Evolutionary conservation across 768 basidiomycete species (phyloP).

Genomic region (Russula foetens): DNA sequence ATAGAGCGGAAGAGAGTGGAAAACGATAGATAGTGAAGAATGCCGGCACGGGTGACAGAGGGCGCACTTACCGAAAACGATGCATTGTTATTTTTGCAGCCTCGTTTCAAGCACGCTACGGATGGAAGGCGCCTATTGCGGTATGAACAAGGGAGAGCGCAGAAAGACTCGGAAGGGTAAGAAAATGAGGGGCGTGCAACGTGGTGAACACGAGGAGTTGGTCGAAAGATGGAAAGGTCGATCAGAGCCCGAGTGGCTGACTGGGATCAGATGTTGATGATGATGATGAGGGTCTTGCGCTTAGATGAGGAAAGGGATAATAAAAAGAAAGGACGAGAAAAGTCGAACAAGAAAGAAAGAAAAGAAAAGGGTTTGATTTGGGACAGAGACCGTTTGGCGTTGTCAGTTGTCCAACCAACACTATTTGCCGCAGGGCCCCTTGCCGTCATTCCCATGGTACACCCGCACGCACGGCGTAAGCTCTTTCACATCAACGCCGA

Average conservation of each 20-base stretch:
- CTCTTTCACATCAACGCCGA: too few relatives aligned
- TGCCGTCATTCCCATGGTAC: too few relatives aligned
- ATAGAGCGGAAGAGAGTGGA: constrained; percentile 16
- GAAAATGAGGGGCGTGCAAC: constrained; percentile 44
- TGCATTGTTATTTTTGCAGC: constrained; percentile 42
- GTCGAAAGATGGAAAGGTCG: constrained; percentile 14
- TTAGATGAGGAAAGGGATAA: not conserved
- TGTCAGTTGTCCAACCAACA: too few relatives aligned
- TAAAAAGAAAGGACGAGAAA: not conserved
- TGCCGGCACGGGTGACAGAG: constrained; percentile 9
- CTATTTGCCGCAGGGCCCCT: too few relatives aligned
- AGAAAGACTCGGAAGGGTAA: constrained; percentile 24
- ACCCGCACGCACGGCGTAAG: too few relatives aligned
- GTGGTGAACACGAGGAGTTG: constrained; percentile 67
- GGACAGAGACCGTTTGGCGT: too few relatives aligned
- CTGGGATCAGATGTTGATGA: not conserved
- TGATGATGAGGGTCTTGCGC: too few relatives aligned
- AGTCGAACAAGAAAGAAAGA: too few relatives aligned
- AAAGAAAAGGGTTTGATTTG: too few relatives aligned
- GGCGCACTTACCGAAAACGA: constrained; percentile 67
- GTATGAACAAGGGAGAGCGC: constrained; percentile 18
- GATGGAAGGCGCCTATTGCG: constrained; percentile 10
- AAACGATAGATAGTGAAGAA: constrained; percentile 13
- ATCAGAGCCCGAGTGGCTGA: not conserved
- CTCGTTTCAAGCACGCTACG: constrained; percentile 69